Evolutionary conservation across 2,329 filamentous ascomycete genomes (phyloP).

Genomic region (Scedosporium dehoogii): DNA sequence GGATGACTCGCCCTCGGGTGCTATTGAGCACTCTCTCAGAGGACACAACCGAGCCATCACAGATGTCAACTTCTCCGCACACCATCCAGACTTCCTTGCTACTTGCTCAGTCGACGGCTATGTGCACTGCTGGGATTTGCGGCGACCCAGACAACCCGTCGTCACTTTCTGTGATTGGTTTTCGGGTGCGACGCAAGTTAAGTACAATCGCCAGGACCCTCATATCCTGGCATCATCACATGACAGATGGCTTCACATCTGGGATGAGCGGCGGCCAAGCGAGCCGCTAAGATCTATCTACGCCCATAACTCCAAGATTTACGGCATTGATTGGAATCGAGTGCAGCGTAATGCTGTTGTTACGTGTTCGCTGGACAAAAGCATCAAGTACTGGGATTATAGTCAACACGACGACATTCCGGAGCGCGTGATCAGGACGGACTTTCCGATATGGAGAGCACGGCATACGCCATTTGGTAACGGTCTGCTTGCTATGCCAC

Average conservation of each 20-base stretch:
- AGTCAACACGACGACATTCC: conserved; percentile 48
- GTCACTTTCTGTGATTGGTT: conserved; percentile 88
- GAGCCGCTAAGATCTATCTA: conserved; percentile 73
- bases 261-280: conserved; percentile 76
- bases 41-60: conserved; percentile 81
- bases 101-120: conserved; percentile 91
- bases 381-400: conserved; percentile 91
- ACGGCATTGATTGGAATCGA: conserved; percentile 90
- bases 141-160: conserved; percentile 61
- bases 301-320: conserved; percentile 88
- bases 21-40: conserved; percentile 80
- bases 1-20: conserved; percentile 58
- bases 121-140: conserved; percentile 85
- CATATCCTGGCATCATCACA: conserved; percentile 85
- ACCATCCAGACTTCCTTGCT: conserved; percentile 79
- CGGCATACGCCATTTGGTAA: conserved; percentile 84
- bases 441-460: conserved; percentile 84
- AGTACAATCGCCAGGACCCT: conserved; percentile 83
- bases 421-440: conserved; percentile 68
- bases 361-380: conserved; percentile 85
- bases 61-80: conserved; percentile 91
- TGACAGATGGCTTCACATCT: conserved; percentile 77
- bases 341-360: conserved; percentile 61
- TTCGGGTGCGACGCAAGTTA: conserved; percentile 87
- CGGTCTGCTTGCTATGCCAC: conserved; percentile 83